These are phyloP conservation scores for Vitis labrusca DNA, from an alignment of 164 flowering plant species.

Conservation along the genomic window DNA sequence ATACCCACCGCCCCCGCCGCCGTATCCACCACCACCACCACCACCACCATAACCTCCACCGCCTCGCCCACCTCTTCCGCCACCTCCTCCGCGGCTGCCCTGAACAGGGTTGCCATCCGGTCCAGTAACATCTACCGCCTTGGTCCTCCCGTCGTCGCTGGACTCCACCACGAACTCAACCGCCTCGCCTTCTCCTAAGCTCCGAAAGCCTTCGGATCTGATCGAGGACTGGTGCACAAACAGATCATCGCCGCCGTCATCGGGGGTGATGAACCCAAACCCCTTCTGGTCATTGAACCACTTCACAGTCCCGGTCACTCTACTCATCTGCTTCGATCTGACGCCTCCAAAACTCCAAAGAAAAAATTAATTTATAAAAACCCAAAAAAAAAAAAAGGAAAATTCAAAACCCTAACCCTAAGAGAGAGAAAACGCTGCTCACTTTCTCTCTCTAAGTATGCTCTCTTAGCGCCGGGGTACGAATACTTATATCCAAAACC, in stretches of 20 bases:
- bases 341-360: no score
- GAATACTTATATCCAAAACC: background rate
- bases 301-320: conserved; percentile 64
- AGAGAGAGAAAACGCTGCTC: background rate
- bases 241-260: conserved; percentile 87
- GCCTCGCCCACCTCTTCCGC: conserved; percentile 29
- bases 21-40: conserved; percentile 28
- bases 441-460: background rate
- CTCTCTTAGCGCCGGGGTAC: background rate
- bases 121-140: conserved; percentile 89
- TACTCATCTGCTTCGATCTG: conserved; percentile 8
- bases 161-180: conserved; percentile 71
- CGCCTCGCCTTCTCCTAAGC: conserved; percentile 69
- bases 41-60: conserved; percentile 34
- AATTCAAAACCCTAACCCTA: conserved; percentile 9
- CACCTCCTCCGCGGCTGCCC: conserved; percentile 43
- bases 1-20: conserved; percentile 33
- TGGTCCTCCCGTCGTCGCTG: conserved; percentile 60
- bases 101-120: conserved; percentile 58
- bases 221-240: conserved; percentile 92
- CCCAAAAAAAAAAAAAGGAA: no score
- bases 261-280: conserved; percentile 85
- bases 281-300: conserved; percentile 90
- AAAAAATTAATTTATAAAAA: no score
- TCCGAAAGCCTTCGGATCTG: conserved; percentile 75